Base-by-base conservation (phyloP, 1,284 basidiomycete genomes). In the Ceratobasidium sp. region DNA sequence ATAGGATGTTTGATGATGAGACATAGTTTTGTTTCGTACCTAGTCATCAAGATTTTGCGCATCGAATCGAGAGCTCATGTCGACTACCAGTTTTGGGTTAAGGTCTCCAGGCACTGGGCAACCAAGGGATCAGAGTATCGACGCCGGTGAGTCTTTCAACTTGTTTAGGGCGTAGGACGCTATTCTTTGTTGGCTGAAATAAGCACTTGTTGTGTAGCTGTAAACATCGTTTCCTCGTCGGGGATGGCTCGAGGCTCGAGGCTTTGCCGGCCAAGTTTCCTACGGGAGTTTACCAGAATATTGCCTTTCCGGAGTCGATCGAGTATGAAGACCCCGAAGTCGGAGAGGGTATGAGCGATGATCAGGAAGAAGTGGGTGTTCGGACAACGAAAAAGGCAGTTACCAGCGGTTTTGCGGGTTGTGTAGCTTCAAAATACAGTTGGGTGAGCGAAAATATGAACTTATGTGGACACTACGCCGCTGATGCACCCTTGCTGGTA, bases 21-120 rank as follows among this genome's bases (percentile, higher is more conserved):
- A 37, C 7, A n/a, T 34, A 16, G 7, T 59, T 8, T n/a, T 37
- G 16, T 1, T 6, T 14, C 31, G 19, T 37, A 4, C 4, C 14
- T 4, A 66, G 63, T 66, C 34, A 53, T 66, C 1, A 53, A 53
- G 13, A 53, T 66, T 22, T 19, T 66, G 4, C 27, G 48, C 1
- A 51, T 66, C 27, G 63, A 31, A 24, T 22, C 48, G 29, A 46
- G 63, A 24, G 63, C 63, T 14, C 43, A 51, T 13, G 48, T 66
- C 39, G n/a, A 66, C 29, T 66, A 66, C 14, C 43, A 53, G 8
- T 66, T 66, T 43, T 66, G 63, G 63, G 31, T 22, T 24, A 66
- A 66, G 34, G 63, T 66, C 16, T 31, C 63, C 2, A 31, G 31
- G 27, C 11, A 11, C n/a, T n/a, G 37, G 5, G 7, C 63, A 2